phyloP scores from a whole-genome alignment of 2,329 filamentous ascomycete species.

The Didymella exigua region DNA sequence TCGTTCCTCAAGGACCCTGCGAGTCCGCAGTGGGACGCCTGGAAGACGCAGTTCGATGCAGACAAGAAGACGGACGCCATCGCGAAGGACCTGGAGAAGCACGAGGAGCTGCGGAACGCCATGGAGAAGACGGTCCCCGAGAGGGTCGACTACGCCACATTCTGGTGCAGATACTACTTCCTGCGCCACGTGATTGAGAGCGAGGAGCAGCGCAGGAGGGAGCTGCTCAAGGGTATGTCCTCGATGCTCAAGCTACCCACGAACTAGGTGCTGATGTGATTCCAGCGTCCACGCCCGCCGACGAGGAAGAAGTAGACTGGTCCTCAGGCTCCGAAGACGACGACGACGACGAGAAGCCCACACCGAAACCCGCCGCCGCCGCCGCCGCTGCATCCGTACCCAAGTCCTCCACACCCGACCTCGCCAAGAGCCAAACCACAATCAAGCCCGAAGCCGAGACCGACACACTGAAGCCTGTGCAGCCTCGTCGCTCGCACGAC shows the following conservation, averaged over 20 bases:
- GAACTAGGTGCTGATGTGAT: not conserved
- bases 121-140: slow-evolving; percentile 98
- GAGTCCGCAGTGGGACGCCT: slow-evolving; percentile 74
- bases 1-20: slow-evolving; percentile 81
- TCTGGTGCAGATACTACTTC: slow-evolving; percentile 97
- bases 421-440: slow-evolving; percentile 45
- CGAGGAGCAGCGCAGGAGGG: slow-evolving; percentile 84
- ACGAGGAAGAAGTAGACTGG: slow-evolving; percentile 73
- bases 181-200: slow-evolving; percentile 89
- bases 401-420: slow-evolving; percentile 24
- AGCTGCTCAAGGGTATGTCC: slow-evolving; percentile 82
- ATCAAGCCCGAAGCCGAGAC: slow-evolving; percentile 41
- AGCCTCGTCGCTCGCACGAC: slow-evolving; percentile 70
- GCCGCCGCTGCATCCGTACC: slow-evolving; percentile 1
- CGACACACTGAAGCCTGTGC: slow-evolving; percentile 61
- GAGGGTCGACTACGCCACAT: slow-evolving; percentile 82
- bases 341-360: slow-evolving; percentile 24
- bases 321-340: slow-evolving; percentile 72
- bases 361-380: slow-evolving; percentile 14
- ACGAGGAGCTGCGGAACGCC: slow-evolving; percentile 79
- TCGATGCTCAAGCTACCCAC: not conserved
- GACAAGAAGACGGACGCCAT: slow-evolving; percentile 87
- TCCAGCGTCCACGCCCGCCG: slow-evolving; percentile 65
- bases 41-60: slow-evolving; percentile 76
- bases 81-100: slow-evolving; percentile 79